Base-by-base conservation (phyloP, 495 filamentous ascomycete species). In the Lasiosphaeris hirsuta region DNA sequence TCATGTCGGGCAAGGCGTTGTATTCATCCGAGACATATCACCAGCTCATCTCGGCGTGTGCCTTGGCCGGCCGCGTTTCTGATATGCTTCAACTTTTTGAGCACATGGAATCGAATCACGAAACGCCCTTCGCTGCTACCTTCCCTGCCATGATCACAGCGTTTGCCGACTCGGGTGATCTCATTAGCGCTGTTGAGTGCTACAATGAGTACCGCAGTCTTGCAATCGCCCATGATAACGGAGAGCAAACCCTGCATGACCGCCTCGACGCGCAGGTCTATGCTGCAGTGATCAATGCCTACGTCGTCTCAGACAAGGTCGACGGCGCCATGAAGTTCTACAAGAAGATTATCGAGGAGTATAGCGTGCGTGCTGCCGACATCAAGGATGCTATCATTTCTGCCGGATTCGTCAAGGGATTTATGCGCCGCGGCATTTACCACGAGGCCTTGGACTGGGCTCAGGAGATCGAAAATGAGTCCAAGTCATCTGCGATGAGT, bases 101-200 rank as follows among this genome's bases (percentile, higher is more conserved):
- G 51, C 90, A 97, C 68, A 92, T 97, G 90, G 92, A 96, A 69
- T 70, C 78, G 42, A 83, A 81, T 52, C 84, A 83, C 52, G 80
- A 91, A 18, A 80, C 79, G 11, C 89, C 93, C 0, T 84, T 83
- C 58, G 85, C 90, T 15, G 84, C 86, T 40, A 91, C 92, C 36
- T 96, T 96, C 72, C 84, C 90, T 2, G 80, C 85, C 11, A 96
- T 98, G 90, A 97, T 98, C 65, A 83, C 89, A 39, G 91, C 90
- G 0, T 97, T 96, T 66, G 91, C 88, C 43, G 81, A 81, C 33
- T 80, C 79, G 5, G 86, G 90, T 13, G 90, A 98, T 64, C 78
- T 97, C 38, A 77, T 79, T 64, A 93, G 88, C 60, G 95, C 90
- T n/a, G 86, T 96, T 10, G 94, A 97, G 64, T 90, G 90, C 74